Evolutionary conservation across 164 flowering plant genomes (phyloP), one percentile per base, ranked within the genome.

Genomic region (Tetrastigma voinierianum): DNA sequence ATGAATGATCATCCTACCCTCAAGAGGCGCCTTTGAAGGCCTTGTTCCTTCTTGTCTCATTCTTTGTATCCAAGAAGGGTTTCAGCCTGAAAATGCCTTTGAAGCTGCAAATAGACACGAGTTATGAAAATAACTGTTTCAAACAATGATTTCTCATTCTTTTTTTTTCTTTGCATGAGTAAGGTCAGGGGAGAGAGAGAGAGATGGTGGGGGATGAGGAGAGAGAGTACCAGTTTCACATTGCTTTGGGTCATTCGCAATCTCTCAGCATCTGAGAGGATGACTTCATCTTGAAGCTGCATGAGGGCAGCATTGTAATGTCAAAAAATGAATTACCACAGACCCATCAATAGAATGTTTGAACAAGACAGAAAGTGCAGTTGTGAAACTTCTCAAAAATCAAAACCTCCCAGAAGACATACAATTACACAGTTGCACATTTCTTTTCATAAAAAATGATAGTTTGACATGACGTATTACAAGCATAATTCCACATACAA

Each of bases 261-360:
- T 76, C 99, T 87, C 74, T 90, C 98, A 14, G 91, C 80, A 80
- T 95, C 99, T 21, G 99, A 90, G 67, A 84, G 58, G 66, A 96
- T 83, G 53, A 87, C 98, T 74, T 96, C 97, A 83, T 96, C 99
- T 81, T 96, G 97, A 57, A 96, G 81, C 98, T 95, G 89, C 82
- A 81, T 44, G 46, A 63, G 65, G 2, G 57, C 66, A 69, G 11
- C 14, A 71, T 25, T 10, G 17, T 10, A n/a, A 64, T 20, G 58
- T 57, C 57, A 65, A 48, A 54, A 44, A 47, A 10, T 53, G 13
- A 65, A 43, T 13, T 12, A 68, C 40, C 4, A 75, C 13, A n/a
- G 53, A 32, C 46, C n/a, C n/a, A 68, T 44, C 11, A n/a, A 4
- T 61, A 46, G 19, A 45, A 46, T 0, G 46, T 43, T 46, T 18